Percentiles rank a stretch among this genome's conserved stretches.
These are phyloP conservation scores for Colletotrichum lini DNA, from an alignment of 2,329 filamentous ascomycete species.

Conservation along the genomic window DNA sequence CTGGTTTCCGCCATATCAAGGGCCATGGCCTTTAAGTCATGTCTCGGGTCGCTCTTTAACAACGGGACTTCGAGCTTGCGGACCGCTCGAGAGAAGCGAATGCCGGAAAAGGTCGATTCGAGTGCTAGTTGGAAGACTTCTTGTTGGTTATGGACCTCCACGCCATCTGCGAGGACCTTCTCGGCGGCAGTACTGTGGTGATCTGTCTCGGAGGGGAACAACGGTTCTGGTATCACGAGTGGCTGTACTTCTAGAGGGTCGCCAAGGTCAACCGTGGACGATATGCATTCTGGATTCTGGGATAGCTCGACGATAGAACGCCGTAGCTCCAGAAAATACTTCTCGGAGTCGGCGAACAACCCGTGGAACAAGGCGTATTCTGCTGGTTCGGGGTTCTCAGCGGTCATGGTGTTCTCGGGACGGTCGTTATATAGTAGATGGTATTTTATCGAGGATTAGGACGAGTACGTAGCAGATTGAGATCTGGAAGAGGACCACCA, in stretches of 20 bases:
- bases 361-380: slow-evolving; percentile 7
- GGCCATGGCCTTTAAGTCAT: slow-evolving; percentile 25
- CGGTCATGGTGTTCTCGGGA: not conserved
- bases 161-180: not conserved
- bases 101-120: slow-evolving; percentile 8
- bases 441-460: no score
- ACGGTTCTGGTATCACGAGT: not conserved
- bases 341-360: not conserved
- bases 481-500: no score
- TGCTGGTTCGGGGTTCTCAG: not conserved
- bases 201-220: not conserved
- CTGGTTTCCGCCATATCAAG: slow-evolving; percentile 1
- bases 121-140: slow-evolving; percentile 12
- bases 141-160: not conserved
- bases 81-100: slow-evolving; percentile 4
- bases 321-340: not conserved
- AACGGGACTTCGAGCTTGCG: slow-evolving; percentile 29
- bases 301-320: not conserved
- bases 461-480: no score
- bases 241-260: not conserved
- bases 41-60: slow-evolving; percentile 25
- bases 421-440: not conserved
- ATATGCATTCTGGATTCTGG: not conserved
- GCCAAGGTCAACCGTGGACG: not conserved
- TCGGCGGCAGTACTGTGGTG: not conserved